Base-by-base conservation (phyloP, 2,329 filamentous ascomycete genomes). In the Fusarium longipes region DNA sequence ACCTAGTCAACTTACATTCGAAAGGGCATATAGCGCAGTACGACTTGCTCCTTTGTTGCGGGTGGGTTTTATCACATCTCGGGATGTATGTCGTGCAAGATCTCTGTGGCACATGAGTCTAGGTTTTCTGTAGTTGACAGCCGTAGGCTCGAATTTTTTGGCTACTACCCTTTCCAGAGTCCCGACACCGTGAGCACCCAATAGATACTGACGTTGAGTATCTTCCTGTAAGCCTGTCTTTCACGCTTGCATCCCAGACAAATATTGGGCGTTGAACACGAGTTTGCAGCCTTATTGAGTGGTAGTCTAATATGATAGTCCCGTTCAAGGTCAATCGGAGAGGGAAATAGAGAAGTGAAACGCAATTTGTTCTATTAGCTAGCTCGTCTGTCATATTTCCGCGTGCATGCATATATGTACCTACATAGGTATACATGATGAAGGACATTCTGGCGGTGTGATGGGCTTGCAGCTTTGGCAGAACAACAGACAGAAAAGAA, bases 371-470 rank as follows among this genome's bases (percentile, higher is more conserved):
- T n/a, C 10, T 6, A 20, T n/a, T 20, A n/a, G n/a, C n/a, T 11
- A 36, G 33, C 18, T 36, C 33, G 33, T 18, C n/a, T 36, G n/a
- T 18, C 33, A 8, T 8, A 27, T n/a, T n/a, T n/a, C n/a, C n/a
- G n/a, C n/a, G n/a, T n/a, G n/a, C n/a, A n/a, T n/a, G n/a, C n/a
- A n/a, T n/a, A n/a, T n/a, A n/a, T n/a, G n/a, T n/a, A n/a, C n/a
- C n/a, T n/a, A n/a, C n/a, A n/a, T n/a, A n/a, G n/a, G 25, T 27
- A 27, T 27, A 6, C 25, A 27, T 27, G 6, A 18, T 9, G 14
- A 43, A 18, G 7, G 22, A 36, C 38, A 49, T 43, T 63, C 58
- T 57, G 29, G 60, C 60, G 60, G 60, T 63, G 60, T 63, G 43
- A 50, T 50, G 58, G 58, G 51, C 58, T 43, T 30, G 9, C 32